Percentiles rank a stretch among this genome's conserved stretches.
phyloP scores from a whole-genome alignment of 208 protist genomes.

The Wallacemonas sp. region DNA sequence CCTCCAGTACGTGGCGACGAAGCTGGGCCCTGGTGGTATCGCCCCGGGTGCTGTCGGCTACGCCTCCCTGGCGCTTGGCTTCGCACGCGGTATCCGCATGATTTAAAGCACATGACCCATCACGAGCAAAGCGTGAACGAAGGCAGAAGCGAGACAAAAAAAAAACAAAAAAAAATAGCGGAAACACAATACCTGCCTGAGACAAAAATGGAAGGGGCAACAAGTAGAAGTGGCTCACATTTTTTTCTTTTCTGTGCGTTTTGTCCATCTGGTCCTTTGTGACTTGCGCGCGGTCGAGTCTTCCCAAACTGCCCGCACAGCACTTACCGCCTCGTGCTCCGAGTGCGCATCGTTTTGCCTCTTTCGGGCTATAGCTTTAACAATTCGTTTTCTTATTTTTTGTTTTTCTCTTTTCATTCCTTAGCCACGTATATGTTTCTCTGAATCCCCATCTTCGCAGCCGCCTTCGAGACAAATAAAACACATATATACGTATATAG shows the following conservation, averaged over 20 bases:
- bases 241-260: slow-evolving; percentile 2
- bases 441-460: background rate
- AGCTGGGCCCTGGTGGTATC: slow-evolving; percentile 58
- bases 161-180: background rate
- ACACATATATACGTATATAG: too few relatives aligned
- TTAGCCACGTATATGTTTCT: background rate
- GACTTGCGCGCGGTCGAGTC: background rate
- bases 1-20: slow-evolving; percentile 54
- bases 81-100: slow-evolving; percentile 51
- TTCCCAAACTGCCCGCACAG: too few relatives aligned
- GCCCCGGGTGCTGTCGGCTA: slow-evolving; percentile 56
- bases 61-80: slow-evolving; percentile 45
- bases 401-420: background rate
- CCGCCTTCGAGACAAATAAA: too few relatives aligned
- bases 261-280: background rate
- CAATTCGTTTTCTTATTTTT: slow-evolving; percentile 18
- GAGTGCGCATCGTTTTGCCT: too few relatives aligned
- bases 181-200: too few relatives aligned
- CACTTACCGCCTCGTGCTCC: too few relatives aligned
- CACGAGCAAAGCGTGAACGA: too few relatives aligned
- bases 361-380: too few relatives aligned
- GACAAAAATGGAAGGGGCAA: too few relatives aligned
- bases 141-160: background rate
- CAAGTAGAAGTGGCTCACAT: too few relatives aligned
- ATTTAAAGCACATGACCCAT: slow-evolving; percentile 15